These are phyloP conservation scores for Trypanosoma theileri DNA, from an alignment of 208 protist genomes.

Conservation along the genomic window DNA sequence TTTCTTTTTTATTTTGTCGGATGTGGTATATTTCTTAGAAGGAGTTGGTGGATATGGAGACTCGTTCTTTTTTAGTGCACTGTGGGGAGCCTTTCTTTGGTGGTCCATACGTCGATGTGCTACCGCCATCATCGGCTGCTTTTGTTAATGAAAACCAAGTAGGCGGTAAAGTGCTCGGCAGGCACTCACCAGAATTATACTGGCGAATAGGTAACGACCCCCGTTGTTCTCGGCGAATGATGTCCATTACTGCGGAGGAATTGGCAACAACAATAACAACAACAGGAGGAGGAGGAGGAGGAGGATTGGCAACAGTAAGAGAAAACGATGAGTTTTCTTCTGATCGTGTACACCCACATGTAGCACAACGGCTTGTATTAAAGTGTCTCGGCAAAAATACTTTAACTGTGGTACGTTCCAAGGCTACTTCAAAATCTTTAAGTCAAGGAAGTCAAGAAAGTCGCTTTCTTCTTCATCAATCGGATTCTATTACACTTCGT, in stretches of 20 bases:
- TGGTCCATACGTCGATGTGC: conserved; percentile 11
- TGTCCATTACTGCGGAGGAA: conserved; percentile 20
- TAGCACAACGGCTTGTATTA: conserved; percentile 8
- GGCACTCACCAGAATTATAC: conserved; percentile 33
- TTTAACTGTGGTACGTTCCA: background rate
- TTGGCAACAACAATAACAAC: background rate
- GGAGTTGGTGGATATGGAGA: conserved; percentile 25
- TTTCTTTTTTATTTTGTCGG: too few species aligned
- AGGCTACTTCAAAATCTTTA: background rate
- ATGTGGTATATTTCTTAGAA: conserved; percentile 7
- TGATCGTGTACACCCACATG: conserved; percentile 10
- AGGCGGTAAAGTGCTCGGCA: conserved; percentile 12
- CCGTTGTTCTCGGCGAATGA: conserved; percentile 33
- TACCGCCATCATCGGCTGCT: conserved; percentile 16
- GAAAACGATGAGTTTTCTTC: background rate
- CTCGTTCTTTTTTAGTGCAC: conserved; percentile 37
- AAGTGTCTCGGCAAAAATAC: conserved; percentile 27
- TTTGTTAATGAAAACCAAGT: background rate
- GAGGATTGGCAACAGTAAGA: background rate
- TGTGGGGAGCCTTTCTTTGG: background rate
- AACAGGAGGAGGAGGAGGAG: too few species aligned
- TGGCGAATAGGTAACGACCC: conserved; percentile 46
- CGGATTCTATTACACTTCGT: conserved; percentile 18
- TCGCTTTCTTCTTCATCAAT: background rate
- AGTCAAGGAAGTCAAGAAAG: background rate